Evolutionary conservation across 1,284 basidiomycete genomes (phyloP).

Genomic region (Thelephora terrestris): DNA sequence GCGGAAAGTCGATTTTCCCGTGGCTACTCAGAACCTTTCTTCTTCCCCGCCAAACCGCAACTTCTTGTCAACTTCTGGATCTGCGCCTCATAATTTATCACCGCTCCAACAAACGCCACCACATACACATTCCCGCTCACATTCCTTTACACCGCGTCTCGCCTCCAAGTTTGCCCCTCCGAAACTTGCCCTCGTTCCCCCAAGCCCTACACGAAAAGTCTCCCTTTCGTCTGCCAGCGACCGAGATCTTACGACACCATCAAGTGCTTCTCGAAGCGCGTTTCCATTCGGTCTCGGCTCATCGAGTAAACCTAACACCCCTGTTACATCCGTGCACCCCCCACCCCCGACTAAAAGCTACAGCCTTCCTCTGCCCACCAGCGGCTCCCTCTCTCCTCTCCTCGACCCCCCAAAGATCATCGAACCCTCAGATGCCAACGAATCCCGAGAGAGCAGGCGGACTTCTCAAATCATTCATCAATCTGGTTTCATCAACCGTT

Average conservation of each 20-base stretch:
- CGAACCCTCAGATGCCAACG: constrained; percentile 25
- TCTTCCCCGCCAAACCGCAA: constrained; percentile 27
- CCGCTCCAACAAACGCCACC: constrained; percentile 19
- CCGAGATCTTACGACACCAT: constrained; percentile 12
- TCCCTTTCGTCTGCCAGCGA: constrained; percentile 33
- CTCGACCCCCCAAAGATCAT: constrained; percentile 42
- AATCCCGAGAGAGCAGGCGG: constrained; percentile 30
- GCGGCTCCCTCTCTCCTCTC: constrained; percentile 20
- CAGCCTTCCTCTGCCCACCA: constrained; percentile 5
- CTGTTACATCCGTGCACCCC: constrained; percentile 5
- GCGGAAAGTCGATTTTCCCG: constrained; percentile 1
- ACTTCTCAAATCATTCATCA: constrained; percentile 70
- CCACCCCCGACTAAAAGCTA: constrained; percentile 6
- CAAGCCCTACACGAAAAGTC: constrained; percentile 44
- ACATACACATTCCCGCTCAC: constrained; percentile 46
- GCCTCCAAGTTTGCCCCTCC: constrained; percentile 54
- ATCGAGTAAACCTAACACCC: not conserved
- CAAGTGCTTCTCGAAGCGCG: constrained; percentile 18
- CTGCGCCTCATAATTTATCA: constrained; percentile 14
- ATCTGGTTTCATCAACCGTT: constrained; percentile 64
- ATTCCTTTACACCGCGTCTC: constrained; percentile 61
- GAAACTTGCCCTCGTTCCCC: constrained; percentile 29
- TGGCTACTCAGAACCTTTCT: constrained; percentile 17
- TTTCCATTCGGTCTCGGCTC: constrained; percentile 27
- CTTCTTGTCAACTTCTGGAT: constrained; percentile 12